Percentiles rank a stretch among this genome's conserved stretches.
Evolutionary conservation across 2,329 filamentous ascomycete species (phyloP).

Genomic region (Phyllosticta capitalensis): DNA sequence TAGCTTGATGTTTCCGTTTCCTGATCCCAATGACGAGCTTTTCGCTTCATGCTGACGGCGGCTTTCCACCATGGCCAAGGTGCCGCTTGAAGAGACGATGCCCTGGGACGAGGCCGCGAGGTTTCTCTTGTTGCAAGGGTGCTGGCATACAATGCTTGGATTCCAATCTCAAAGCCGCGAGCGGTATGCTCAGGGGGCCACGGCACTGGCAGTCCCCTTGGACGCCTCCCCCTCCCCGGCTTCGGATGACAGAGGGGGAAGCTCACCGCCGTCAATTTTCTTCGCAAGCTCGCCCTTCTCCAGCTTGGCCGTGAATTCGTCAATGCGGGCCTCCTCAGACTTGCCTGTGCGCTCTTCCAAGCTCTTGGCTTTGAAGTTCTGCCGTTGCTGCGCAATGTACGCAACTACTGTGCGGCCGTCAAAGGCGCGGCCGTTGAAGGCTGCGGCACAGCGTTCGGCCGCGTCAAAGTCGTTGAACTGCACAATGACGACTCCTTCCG

Average conservation of each 20-base stretch:
- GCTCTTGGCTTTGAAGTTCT: conserved; percentile 62
- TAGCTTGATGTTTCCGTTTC: neutral
- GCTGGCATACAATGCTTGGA: neutral
- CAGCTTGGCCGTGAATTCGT: conserved; percentile 41
- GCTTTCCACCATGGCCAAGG: neutral
- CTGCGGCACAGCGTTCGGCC: conserved; percentile 59
- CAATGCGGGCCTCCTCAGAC: conserved; percentile 36
- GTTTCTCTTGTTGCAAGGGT: neutral
- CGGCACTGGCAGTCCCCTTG: neutral
- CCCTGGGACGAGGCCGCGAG: neutral
- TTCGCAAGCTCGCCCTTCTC: conserved; percentile 17
- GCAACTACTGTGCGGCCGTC: conserved; percentile 63
- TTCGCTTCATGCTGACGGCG: neutral
- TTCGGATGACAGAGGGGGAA: neutral
- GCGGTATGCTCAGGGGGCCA: neutral
- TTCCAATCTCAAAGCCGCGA: neutral
- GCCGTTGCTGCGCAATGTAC: conserved; percentile 58
- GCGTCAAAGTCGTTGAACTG: conserved; percentile 64
- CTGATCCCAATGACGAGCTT: neutral
- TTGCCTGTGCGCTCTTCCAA: conserved; percentile 28
- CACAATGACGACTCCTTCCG: conserved; percentile 75
- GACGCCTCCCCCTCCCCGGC: neutral
- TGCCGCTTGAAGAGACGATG: neutral
- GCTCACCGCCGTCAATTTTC: neutral
- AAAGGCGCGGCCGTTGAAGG: conserved; percentile 73